These are phyloP conservation scores for Trametes gibbosa DNA, from an alignment of 768 basidiomycete species.

Conservation along the genomic window DNA sequence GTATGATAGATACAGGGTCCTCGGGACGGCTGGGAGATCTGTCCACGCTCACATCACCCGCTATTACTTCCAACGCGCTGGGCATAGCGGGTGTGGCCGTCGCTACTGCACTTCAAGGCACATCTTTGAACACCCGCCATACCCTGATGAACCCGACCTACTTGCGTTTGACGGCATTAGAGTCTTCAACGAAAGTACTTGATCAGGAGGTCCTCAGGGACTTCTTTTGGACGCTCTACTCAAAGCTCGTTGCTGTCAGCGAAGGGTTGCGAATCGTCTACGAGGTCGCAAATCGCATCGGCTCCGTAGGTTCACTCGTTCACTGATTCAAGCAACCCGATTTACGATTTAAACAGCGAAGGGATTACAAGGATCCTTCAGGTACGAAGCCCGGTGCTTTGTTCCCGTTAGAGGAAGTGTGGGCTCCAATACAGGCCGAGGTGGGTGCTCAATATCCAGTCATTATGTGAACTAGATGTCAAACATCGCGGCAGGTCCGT, in stretches of 20 bases:
- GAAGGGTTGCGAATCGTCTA: slow-evolving; percentile 89
- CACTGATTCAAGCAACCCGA: not conserved
- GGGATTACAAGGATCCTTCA: slow-evolving; percentile 87
- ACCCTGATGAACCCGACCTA: slow-evolving; percentile 40
- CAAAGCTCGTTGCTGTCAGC: slow-evolving; percentile 89
- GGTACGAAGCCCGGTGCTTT: slow-evolving; percentile 72
- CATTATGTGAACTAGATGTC: not conserved
- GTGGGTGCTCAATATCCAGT: slow-evolving; percentile 39
- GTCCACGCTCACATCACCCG: slow-evolving; percentile 16
- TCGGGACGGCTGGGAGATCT: slow-evolving; percentile 15
- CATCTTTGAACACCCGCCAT: slow-evolving; percentile 3
- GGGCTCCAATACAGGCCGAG: slow-evolving; percentile 87
- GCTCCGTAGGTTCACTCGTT: slow-evolving; percentile 60
- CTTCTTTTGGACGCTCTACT: slow-evolving; percentile 96
- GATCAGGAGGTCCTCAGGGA: slow-evolving; percentile 88
- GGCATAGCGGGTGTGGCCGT: slow-evolving; percentile 24
- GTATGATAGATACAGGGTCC: slow-evolving; percentile 29
- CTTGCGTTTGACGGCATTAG: slow-evolving; percentile 69
- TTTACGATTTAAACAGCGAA: slow-evolving; percentile 51
- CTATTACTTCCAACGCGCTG: slow-evolving; percentile 11
- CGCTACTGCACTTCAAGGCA: slow-evolving; percentile 10
- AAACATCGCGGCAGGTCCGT: slow-evolving; percentile 55
- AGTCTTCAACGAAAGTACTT: slow-evolving; percentile 64
- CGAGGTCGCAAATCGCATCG: slow-evolving; percentile 88
- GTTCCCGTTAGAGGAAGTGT: slow-evolving; percentile 84